Evolutionary conservation across 768 basidiomycete species (phyloP).

Genomic region (Cystobasidiopsis lactophilus): DNA sequence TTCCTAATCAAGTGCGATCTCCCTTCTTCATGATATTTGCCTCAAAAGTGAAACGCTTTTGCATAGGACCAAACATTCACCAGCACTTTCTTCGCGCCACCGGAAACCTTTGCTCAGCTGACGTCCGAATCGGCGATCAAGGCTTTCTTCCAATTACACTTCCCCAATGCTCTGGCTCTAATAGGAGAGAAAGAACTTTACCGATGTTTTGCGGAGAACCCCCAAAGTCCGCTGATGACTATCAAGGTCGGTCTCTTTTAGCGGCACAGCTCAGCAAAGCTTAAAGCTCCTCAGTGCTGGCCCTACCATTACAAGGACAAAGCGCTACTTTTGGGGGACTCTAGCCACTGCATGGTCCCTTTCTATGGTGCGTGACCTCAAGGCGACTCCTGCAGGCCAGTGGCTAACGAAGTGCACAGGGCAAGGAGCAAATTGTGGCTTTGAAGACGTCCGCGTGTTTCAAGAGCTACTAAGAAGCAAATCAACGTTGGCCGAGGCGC

Average conservation of each 20-base stretch:
- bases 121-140: slow-evolving; percentile 33
- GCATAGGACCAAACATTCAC: slow-evolving; percentile 85
- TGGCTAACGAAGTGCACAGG: slow-evolving; percentile 23
- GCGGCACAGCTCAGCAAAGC: background rate
- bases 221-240: slow-evolving; percentile 73
- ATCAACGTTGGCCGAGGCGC: slow-evolving; percentile 31
- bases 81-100: slow-evolving; percentile 83
- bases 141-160: slow-evolving; percentile 59
- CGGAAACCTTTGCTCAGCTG: slow-evolving; percentile 41
- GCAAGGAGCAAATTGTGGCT: slow-evolving; percentile 89
- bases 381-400: too few relatives aligned
- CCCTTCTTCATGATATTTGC: slow-evolving; percentile 10
- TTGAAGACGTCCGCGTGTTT: slow-evolving; percentile 88
- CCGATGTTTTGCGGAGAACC: slow-evolving; percentile 53
- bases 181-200: slow-evolving; percentile 62
- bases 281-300: slow-evolving; percentile 35
- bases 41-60: slow-evolving; percentile 5
- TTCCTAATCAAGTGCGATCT: slow-evolving; percentile 71
- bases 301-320: slow-evolving; percentile 82
- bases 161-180: slow-evolving; percentile 64
- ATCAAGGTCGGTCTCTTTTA: slow-evolving; percentile 48
- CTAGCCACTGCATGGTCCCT: slow-evolving; percentile 96
- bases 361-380: slow-evolving; percentile 41
- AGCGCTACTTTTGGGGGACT: slow-evolving; percentile 72
- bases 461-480: slow-evolving; percentile 24